Evolutionary conservation across 2,329 filamentous ascomycete genomes (phyloP).

Genomic region (Fusarium secorum): DNA sequence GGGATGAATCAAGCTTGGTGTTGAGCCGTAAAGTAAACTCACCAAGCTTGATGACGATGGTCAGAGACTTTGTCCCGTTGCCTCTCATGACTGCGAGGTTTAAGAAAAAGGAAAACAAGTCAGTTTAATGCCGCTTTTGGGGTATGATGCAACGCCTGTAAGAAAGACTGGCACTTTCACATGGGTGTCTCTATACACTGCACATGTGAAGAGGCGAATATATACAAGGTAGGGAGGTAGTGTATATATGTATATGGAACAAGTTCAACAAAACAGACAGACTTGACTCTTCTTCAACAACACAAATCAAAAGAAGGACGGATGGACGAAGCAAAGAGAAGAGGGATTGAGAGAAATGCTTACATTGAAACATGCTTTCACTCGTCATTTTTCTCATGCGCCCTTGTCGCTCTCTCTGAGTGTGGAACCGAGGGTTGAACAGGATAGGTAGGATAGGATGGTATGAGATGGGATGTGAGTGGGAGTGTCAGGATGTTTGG

Average conservation of each 20-base stretch:
- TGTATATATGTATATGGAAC: slow-evolving; percentile 11
- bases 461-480: slow-evolving; percentile 2
- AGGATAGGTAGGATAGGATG: neutral
- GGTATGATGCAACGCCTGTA: slow-evolving; percentile 1
- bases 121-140: slow-evolving; percentile 54
- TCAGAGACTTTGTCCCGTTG: slow-evolving; percentile 51
- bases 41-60: slow-evolving; percentile 88
- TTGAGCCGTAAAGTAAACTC: slow-evolving; percentile 44
- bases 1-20: slow-evolving; percentile 15
- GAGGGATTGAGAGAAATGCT: slow-evolving; percentile 22
- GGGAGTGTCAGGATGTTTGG: slow-evolving; percentile 29
- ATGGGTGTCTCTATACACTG: slow-evolving; percentile 8
- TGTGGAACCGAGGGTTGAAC: slow-evolving; percentile 36
- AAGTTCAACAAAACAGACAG: slow-evolving; percentile 1
- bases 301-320: slow-evolving; percentile 13
- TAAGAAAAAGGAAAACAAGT: slow-evolving; percentile 49
- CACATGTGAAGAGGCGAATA: slow-evolving; percentile 11
- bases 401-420: slow-evolving; percentile 37
- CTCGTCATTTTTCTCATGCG: slow-evolving; percentile 39
- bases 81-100: slow-evolving; percentile 67
- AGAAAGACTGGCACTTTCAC: slow-evolving; percentile 13
- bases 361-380: slow-evolving; percentile 40
- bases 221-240: slow-evolving; percentile 8
- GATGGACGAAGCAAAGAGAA: slow-evolving; percentile 22
- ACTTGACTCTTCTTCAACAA: slow-evolving; percentile 9